Conservation (phyloP, 305 asterid species). For the Coffea humblotiana region DNA sequence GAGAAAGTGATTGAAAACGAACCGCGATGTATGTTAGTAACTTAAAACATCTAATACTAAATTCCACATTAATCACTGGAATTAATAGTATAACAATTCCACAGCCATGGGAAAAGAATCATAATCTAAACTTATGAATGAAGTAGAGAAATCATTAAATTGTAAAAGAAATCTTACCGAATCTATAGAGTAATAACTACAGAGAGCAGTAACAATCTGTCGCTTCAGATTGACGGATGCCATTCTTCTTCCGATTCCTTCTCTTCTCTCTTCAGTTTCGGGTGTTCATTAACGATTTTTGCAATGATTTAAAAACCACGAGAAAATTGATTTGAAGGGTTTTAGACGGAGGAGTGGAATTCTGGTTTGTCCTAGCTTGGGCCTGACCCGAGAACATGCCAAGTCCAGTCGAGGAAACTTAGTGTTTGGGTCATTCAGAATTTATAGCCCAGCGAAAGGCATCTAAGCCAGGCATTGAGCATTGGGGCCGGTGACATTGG, state of each 20-base stretch:
- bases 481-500: no score
- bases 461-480: no score
- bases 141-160: not conserved
- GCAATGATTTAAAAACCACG: not conserved
- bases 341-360: not conserved
- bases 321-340: not conserved
- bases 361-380: not conserved
- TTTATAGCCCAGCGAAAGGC: not conserved
- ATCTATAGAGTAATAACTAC: constrained; percentile 44
- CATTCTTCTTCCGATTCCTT: constrained; percentile 29
- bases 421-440: not conserved
- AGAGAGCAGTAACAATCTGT: constrained; percentile 43
- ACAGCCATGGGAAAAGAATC: not conserved
- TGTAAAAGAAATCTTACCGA: constrained; percentile 36
- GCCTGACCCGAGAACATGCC: not conserved
- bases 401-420: not conserved
- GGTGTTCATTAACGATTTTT: not conserved
- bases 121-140: not conserved
- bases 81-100: no score
- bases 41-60: no score
- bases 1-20: not conserved
- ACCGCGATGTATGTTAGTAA: not conserved
- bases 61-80: not conserved
- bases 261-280: not conserved
- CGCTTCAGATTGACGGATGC: constrained; percentile 37